These are phyloP conservation scores for Beauveria scarabaeidicola DNA, from an alignment of 2,329 filamentous ascomycete genomes.

Conservation along the genomic window DNA sequence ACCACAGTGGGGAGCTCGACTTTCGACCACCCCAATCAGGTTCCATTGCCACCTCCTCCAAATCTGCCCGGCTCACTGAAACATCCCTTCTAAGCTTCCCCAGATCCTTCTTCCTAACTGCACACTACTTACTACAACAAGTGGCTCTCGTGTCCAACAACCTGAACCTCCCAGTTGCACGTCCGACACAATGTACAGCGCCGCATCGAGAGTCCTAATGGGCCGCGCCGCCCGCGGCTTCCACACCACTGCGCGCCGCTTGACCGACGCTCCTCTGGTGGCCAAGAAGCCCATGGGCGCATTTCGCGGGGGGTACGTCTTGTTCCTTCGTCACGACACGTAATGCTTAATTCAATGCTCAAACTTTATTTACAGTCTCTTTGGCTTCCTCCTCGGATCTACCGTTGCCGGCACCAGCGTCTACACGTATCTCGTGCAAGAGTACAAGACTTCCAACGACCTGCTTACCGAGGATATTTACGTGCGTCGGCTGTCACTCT, in stretches of 20 bases:
- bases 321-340: neutral
- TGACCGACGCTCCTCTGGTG: conserved; percentile 40
- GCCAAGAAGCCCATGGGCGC: conserved; percentile 51
- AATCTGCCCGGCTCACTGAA: neutral
- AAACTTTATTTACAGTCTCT: conserved; percentile 49
- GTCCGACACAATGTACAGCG: neutral
- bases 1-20: neutral
- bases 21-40: conserved; percentile 13
- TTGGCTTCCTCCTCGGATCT: conserved; percentile 84
- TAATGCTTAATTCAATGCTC: neutral
- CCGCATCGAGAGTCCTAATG: conserved; percentile 35
- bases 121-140: neutral
- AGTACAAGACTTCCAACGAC: conserved; percentile 91
- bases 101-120: neutral
- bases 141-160: neutral
- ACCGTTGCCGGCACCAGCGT: conserved; percentile 70
- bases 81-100: neutral
- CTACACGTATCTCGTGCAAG: conserved; percentile 87
- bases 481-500: conserved; percentile 49
- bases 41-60: conserved; percentile 3
- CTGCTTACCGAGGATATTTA: conserved; percentile 92
- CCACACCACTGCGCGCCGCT: conserved; percentile 41
- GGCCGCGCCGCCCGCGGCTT: conserved; percentile 36
- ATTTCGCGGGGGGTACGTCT: conserved; percentile 51
- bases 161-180: conserved; percentile 28